Base-by-base conservation (phyloP, 2,329 filamentous ascomycete species). In the Cercospora citrullina region DNA sequence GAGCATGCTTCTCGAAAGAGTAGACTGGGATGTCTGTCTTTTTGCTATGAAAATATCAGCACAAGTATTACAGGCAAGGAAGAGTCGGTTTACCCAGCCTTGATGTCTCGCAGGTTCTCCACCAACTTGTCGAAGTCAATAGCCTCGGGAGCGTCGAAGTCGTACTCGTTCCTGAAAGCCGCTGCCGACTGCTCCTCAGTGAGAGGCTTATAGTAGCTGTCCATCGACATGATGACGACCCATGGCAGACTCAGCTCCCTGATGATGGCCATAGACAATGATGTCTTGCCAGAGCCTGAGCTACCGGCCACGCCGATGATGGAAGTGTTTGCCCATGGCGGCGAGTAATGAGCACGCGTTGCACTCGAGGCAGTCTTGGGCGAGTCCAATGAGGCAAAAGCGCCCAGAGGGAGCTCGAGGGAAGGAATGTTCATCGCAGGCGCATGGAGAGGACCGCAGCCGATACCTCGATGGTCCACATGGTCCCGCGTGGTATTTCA, bases 201-300 rank as follows among this genome's bases (percentile, higher is more conserved):
- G 73, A 99, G 83, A 18, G 90, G 91, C 81, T 97, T 98, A 83
- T 99, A 99, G 80, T 97, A 99, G 12, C 94, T 97, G 80, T 99
- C 95, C 90, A 99, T 98, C 51, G 94, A 96, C 75, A 99, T 81
- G 80, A 99, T 97, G 60, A 97, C 94, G 69, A 99, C 95, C 94
- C 95, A 99, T 66, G 95, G 95, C 71, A 99, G 83, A 80, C 95
- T 97, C 75, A 99, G 83, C 75, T 91, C 90, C 75, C 87, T 90
- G 72, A 98, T 92, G 74, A 99, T 97, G 71, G 94, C 93, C 78
- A 96, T 87, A 33, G 95, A 94, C 64, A 99, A 83, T 6, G 94
- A 97, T 6, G 94, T 97, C 84, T 99, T 99, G 67, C 94, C 90
- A 28, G 94, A 98, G 51, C 95, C 95, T 30, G 94, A 98, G 80